phyloP scores from a whole-genome alignment of 345 rosid genomes.

The Ailanthus altissimus region DNA sequence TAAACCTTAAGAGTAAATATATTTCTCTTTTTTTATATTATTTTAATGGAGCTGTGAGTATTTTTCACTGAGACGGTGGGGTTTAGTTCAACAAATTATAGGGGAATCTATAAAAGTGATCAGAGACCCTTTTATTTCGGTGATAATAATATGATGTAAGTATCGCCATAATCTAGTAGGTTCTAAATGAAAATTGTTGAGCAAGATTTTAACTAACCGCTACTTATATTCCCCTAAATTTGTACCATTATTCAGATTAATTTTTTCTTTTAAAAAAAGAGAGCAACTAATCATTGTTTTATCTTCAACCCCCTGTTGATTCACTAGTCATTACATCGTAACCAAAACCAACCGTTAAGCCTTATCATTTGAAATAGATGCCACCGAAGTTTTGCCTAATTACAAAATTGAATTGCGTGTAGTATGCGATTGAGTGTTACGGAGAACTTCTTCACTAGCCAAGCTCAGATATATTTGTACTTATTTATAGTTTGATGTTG shows the following conservation, averaged over 20 bases:
- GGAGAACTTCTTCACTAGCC: neutral
- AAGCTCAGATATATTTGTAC: neutral
- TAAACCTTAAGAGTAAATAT: too few relatives aligned
- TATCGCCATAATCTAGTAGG: neutral
- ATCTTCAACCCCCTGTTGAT: neutral
- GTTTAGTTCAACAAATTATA: constrained; percentile 13
- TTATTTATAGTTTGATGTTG: neutral
- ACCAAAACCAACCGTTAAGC: too few relatives aligned
- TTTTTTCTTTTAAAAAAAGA: too few relatives aligned
- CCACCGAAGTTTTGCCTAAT: too few relatives aligned
- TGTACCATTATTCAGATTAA: too few relatives aligned
- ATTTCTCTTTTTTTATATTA: too few relatives aligned
- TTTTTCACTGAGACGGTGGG: neutral
- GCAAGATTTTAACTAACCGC: neutral
- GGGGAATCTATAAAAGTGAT: neutral
- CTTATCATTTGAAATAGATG: neutral
- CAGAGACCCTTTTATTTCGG: neutral
- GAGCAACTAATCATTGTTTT: neutral
- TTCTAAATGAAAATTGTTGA: neutral
- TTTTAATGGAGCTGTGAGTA: neutral
- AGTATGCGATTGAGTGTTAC: neutral
- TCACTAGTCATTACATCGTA: neutral
- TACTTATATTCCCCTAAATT: neutral
- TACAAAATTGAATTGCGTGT: neutral
- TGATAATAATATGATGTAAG: neutral